phyloP scores from a whole-genome alignment of 805 yeast genomes.

The Middelhovenomyces tepae region DNA sequence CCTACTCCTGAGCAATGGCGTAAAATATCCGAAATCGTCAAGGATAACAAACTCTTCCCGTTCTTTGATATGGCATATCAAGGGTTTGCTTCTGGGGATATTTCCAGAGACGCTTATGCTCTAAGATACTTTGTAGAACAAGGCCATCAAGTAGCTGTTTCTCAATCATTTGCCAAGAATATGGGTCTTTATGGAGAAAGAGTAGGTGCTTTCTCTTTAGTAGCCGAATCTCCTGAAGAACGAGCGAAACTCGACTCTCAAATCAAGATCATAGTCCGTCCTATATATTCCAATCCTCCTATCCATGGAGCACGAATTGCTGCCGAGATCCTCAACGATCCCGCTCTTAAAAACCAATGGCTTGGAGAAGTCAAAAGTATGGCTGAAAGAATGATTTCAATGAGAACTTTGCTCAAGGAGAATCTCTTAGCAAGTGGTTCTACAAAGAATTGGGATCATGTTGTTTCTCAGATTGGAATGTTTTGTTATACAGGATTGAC shows the following conservation, averaged over 20 bases:
- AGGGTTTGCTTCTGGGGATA: constrained; percentile 84
- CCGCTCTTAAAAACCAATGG: constrained; percentile 64
- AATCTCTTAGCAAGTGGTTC: constrained; percentile 48
- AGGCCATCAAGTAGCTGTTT: constrained; percentile 39
- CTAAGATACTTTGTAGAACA: constrained; percentile 37
- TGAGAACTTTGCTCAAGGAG: constrained; percentile 57
- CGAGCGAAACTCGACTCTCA: constrained; percentile 58
- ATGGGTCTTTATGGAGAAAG: constrained; percentile 95
- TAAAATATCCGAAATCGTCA: constrained; percentile 54
- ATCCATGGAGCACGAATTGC: constrained; percentile 90
- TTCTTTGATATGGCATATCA: constrained; percentile 92
- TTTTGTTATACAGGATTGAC: constrained; percentile 83
- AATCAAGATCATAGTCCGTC: constrained; percentile 73
- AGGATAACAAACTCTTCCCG: constrained; percentile 57
- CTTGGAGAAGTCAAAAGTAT: constrained; percentile 66
- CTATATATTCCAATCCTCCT: constrained; percentile 90
- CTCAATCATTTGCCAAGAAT: constrained; percentile 93
- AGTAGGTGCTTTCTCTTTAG: constrained; percentile 68
- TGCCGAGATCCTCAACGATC: constrained; percentile 57
- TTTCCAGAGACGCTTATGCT: constrained; percentile 60
- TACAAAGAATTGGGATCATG: constrained; percentile 73
- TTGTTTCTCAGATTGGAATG: constrained; percentile 90
- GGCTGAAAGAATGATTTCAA: constrained; percentile 67
- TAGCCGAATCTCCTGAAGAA: constrained; percentile 40
- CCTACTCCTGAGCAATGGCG: constrained; percentile 78